These are phyloP conservation scores for Ophiostoma himal-ulmi DNA, from an alignment of 2,329 filamentous ascomycete species.

Conservation along the genomic window DNA sequence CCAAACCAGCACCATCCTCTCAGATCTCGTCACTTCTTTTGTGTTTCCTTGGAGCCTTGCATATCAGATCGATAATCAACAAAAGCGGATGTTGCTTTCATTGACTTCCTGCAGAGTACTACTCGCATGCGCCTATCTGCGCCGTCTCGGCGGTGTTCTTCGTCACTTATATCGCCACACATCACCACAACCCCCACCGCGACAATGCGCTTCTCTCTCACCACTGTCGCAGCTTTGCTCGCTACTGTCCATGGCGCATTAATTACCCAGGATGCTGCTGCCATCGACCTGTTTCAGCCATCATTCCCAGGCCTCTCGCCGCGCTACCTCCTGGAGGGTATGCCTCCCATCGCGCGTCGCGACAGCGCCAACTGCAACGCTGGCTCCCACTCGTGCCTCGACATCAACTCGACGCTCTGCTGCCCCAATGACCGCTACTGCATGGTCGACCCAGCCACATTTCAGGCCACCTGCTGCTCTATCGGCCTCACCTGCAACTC, in stretches of 20 bases:
- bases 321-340: conserved; percentile 18
- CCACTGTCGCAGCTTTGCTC: neutral
- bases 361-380: conserved; percentile 21
- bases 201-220: neutral
- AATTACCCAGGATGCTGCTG: neutral
- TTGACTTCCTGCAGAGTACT: neutral
- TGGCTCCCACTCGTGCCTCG: conserved; percentile 27
- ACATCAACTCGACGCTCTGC: conserved; percentile 30
- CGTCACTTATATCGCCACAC: neutral
- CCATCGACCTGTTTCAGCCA: neutral
- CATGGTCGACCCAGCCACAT: conserved; percentile 30
- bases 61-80: neutral
- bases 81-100: neutral
- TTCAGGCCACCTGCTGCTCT: conserved; percentile 31
- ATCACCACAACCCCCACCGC: neutral
- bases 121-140: neutral
- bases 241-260: conserved; percentile 1
- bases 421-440: conserved; percentile 32
- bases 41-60: neutral
- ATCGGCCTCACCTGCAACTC: conserved; percentile 32
- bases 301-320: conserved; percentile 14
- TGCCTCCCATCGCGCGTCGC: conserved; percentile 19
- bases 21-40: neutral
- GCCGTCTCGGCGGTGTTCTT: conserved; percentile 3
- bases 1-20: neutral